Evolutionary conservation across 192 early-diverging fungal species (phyloP).

Genomic region (Fimicolochytrium jonesii): DNA sequence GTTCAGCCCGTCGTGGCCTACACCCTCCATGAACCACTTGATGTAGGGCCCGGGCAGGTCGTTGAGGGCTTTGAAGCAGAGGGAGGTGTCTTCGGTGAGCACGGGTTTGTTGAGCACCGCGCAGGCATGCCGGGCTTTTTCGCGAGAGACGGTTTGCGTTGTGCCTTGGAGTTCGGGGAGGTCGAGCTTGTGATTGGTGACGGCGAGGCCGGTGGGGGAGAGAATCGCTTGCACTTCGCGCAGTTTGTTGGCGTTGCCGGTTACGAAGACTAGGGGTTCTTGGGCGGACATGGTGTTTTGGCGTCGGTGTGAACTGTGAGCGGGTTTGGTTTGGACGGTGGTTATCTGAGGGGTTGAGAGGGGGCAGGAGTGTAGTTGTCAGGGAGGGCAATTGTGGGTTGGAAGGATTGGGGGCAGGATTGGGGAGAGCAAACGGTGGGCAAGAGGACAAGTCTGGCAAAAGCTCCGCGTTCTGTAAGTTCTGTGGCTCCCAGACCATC

Average conservation of each 20-base stretch:
- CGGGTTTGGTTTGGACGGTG: no score
- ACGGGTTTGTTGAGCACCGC: slow-evolving; percentile 30
- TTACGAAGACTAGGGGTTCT: slow-evolving; percentile 77
- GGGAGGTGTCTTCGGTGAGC: slow-evolving; percentile 89
- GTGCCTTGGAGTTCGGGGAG: slow-evolving; percentile 94
- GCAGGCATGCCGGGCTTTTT: slow-evolving; percentile 79
- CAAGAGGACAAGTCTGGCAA: no score
- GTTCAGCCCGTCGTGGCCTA: slow-evolving; percentile 78
- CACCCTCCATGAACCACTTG: slow-evolving; percentile 89
- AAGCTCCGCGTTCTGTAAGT: no score
- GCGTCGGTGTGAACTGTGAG: no score
- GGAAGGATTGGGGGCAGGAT: no score
- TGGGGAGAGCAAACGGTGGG: no score
- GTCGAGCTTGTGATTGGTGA: slow-evolving; percentile 70
- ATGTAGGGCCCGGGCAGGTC: slow-evolving; percentile 88
- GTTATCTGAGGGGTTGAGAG: no score
- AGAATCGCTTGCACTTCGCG: slow-evolving; percentile 84
- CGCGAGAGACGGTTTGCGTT: slow-evolving; percentile 66
- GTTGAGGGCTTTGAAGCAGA: slow-evolving; percentile 92
- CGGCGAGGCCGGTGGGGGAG: slow-evolving; percentile 45
- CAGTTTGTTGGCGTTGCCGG: slow-evolving; percentile 96
- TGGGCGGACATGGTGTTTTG: no score
- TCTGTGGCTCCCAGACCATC: no score
- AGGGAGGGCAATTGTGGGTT: no score
- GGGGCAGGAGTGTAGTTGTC: no score